Evolutionary conservation across 2,329 filamentous ascomycete species (phyloP), one percentile per base, ranked within the genome.

Genomic region (Penicillium brevicompactum): DNA sequence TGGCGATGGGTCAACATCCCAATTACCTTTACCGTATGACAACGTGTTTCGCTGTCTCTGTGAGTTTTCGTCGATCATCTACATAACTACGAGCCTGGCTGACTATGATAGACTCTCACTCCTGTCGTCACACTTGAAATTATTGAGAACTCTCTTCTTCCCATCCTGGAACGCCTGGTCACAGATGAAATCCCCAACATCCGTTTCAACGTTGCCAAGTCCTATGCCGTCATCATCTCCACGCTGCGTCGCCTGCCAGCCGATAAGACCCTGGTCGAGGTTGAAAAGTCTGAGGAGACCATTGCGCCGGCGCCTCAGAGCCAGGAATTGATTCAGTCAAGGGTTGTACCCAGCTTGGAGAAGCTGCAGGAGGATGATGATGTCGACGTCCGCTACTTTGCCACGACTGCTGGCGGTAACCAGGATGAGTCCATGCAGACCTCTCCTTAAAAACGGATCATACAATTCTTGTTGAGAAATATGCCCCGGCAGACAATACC

Each of bases 1-100:
- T 96, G 84, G 90, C 90, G 37, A 97, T 99, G 94, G 94, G 94
- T 57, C 90, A 91, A 71, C 94, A 99, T 74, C 91, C 93, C 58
- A 99, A 99, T 80, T 99, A 99, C 75, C 88, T 99, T 50, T 99
- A 99, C 84, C 86, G 94, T 74, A 99, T 99, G 94, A 99, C 94
- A 9, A 99, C 94, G n/a, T 97, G 93, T 80, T 99, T 99, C 75
- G 94, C 94, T 59, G 95, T 99, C 64, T 93, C 92, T 67, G 94
- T 99, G 84, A 82, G 90, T 84, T 31, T 3, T 18, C 10, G 38
- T 18, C 16, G 3, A n/a, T 46, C 42, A 32, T 31, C 41, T 38
- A n/a, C 27, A 27, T 59, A 40, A 54, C 62, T 55, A 60, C 47
- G 31, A 44, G 5, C 24, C 24, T 27, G 53, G 49, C 62, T 72